A percentile compares a stretch with the other conserved stretches of the same genome.
phyloP scores from a whole-genome alignment of 306 rosid genomes.

The Castanea crenata region DNA sequence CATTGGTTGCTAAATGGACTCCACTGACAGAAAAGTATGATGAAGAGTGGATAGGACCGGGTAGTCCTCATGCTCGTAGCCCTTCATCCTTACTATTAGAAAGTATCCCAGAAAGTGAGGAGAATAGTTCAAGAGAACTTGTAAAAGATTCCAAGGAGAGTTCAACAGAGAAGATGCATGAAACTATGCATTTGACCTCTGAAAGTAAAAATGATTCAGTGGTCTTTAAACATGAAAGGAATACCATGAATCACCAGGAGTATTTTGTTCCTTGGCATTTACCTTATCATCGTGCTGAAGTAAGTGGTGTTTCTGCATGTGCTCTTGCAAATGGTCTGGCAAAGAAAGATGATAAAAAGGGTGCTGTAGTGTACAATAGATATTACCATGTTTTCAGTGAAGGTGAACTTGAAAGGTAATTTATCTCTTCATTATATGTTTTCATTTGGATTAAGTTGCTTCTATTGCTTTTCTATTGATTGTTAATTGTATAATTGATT shows the following conservation, averaged over 20 bases:
- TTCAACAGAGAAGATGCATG: constrained; percentile 24
- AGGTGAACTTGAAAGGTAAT: constrained; percentile 97
- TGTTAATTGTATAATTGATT: neutral
- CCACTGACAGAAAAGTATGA: constrained; percentile 68
- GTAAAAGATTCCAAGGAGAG: constrained; percentile 31
- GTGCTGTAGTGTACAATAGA: constrained; percentile 83
- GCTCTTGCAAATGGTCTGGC: constrained; percentile 91
- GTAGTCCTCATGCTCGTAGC: constrained; percentile 59
- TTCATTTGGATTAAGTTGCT: neutral
- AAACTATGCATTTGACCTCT: constrained; percentile 20
- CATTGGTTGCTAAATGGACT: constrained; percentile 75
- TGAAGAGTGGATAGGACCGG: constrained; percentile 91
- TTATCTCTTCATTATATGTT: neutral
- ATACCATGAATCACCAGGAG: constrained; percentile 63
- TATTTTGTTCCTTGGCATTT: constrained; percentile 97
- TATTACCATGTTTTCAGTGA: constrained; percentile 93
- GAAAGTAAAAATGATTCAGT: constrained; percentile 9
- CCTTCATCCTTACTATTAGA: constrained; percentile 51
- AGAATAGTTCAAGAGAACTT: constrained; percentile 37
- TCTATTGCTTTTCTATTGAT: neutral
- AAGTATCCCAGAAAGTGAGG: constrained; percentile 83
- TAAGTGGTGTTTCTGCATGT: constrained; percentile 76
- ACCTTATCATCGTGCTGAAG: constrained; percentile 96
- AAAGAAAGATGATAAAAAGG: constrained; percentile 82
- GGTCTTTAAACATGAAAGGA: constrained; percentile 31